phyloP scores from a whole-genome alignment of 108 stramenopile species.

The Nitzschia sp. region DNA sequence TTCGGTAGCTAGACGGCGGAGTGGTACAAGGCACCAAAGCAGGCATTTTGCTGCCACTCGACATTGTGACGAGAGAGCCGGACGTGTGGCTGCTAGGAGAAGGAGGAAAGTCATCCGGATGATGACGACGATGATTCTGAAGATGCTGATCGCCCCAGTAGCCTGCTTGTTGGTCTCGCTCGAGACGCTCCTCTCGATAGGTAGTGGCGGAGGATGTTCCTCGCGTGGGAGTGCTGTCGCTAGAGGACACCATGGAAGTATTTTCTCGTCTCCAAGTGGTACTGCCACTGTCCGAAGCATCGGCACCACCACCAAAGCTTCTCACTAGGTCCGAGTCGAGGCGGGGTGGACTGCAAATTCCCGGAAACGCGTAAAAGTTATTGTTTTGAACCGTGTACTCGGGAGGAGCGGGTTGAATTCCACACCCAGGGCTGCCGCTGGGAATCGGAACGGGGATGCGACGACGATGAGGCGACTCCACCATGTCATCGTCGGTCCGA shows the following conservation, averaged over 20 bases:
- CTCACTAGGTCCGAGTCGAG: background rate
- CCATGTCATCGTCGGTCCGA: background rate
- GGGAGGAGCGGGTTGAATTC: too few species aligned
- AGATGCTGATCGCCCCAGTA: background rate
- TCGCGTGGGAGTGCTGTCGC: background rate
- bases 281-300: background rate
- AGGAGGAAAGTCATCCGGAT: background rate
- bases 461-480: background rate
- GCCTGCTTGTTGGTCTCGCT: background rate
- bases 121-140: too few species aligned
- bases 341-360: background rate
- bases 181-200: background rate
- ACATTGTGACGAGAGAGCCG: background rate
- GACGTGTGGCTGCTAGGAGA: background rate
- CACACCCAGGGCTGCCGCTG: too few species aligned
- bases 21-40: background rate
- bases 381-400: background rate
- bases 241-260: background rate
- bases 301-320: too few species aligned
- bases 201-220: background rate
- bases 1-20: background rate
- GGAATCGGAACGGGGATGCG: background rate
- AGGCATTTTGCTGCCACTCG: background rate
- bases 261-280: background rate
- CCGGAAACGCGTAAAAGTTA: background rate